Evolutionary conservation across 768 basidiomycete genomes (phyloP).

Genomic region (Symmetrospora coprosmae): DNA sequence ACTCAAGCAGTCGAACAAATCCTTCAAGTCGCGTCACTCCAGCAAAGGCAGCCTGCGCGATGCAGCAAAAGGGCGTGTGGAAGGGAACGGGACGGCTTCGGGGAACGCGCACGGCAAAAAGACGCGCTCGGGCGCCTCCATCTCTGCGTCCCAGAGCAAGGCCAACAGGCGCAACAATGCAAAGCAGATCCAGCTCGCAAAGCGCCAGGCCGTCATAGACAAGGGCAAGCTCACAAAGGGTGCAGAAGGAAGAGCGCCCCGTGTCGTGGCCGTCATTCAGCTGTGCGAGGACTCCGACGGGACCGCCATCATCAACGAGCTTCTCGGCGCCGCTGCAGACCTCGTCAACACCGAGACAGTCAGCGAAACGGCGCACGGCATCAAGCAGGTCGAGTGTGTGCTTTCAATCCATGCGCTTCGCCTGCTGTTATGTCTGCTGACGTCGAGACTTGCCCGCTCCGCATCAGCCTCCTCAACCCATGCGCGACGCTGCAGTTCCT

Average conservation of each 20-base stretch:
- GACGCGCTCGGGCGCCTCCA: constrained; percentile 30
- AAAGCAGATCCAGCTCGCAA: constrained; percentile 63
- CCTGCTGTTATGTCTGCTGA: neutral
- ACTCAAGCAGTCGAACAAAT: constrained; percentile 84
- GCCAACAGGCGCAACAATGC: constrained; percentile 68
- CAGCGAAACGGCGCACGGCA: neutral
- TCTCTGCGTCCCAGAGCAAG: constrained; percentile 50
- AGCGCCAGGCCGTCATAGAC: constrained; percentile 54
- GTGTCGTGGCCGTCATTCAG: constrained; percentile 77
- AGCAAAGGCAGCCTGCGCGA: constrained; percentile 68
- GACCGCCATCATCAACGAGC: neutral
- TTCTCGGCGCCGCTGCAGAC: neutral
- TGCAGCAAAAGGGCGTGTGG: constrained; percentile 41
- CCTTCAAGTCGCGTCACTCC: constrained; percentile 67
- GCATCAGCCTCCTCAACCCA: constrained; percentile 52
- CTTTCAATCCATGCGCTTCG: neutral
- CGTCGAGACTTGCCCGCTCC: constrained; percentile 41
- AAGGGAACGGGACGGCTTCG: constrained; percentile 20
- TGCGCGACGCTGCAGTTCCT: constrained; percentile 54
- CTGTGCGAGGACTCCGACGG: constrained; percentile 40
- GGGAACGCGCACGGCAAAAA: constrained; percentile 21
- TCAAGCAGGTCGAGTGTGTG: constrained; percentile 9
- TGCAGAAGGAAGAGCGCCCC: constrained; percentile 54
- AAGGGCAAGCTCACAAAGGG: constrained; percentile 59
- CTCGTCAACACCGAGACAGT: neutral